A percentile compares a stretch with the other conserved stretches of the same genome.
phyloP scores from a whole-genome alignment of 441 rosid genomes.

The Gossypium trilobum region DNA sequence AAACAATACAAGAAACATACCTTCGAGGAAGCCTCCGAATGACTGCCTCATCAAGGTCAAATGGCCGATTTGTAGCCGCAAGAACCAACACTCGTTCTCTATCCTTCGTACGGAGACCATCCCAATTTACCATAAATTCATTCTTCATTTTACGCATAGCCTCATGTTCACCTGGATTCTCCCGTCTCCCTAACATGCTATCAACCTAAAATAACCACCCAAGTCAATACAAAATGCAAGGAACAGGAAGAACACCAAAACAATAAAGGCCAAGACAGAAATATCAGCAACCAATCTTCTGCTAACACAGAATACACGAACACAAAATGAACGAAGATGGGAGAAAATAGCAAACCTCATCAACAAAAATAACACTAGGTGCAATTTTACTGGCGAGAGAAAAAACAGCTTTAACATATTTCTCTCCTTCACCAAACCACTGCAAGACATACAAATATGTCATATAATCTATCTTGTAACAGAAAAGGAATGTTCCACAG shows the following conservation, averaged over 20 bases:
- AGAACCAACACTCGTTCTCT: conserved; percentile 91
- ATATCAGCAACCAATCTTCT: neutral
- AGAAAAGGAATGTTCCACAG: neutral
- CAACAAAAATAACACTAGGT: conserved; percentile 90
- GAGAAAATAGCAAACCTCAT: conserved; percentile 56
- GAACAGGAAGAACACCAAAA: conserved; percentile 4
- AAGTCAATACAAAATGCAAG: neutral
- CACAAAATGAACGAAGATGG: neutral
- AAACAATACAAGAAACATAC: conserved; percentile 24
- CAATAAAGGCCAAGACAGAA: neutral
- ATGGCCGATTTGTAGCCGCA: conserved; percentile 95
- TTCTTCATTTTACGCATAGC: conserved; percentile 99
- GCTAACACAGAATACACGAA: neutral
- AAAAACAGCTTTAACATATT: conserved; percentile 92
- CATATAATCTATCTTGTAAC: conserved; percentile 3
- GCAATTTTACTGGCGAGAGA: conserved; percentile 96
- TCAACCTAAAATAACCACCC: conserved; percentile 55
- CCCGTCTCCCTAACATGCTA: conserved; percentile 97
- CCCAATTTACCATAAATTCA: conserved; percentile 99
- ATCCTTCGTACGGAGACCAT: conserved; percentile 89
- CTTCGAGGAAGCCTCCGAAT: conserved; percentile 97
- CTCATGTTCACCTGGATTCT: conserved; percentile 97
- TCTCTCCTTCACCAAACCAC: conserved; percentile 99
- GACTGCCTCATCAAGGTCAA: conserved; percentile 98
- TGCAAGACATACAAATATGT: conserved; percentile 33